Percentiles rank a stretch among this genome's conserved stretches.
phyloP scores from a whole-genome alignment of 2,329 filamentous ascomycete species.

The Fusarium sp. region DNA sequence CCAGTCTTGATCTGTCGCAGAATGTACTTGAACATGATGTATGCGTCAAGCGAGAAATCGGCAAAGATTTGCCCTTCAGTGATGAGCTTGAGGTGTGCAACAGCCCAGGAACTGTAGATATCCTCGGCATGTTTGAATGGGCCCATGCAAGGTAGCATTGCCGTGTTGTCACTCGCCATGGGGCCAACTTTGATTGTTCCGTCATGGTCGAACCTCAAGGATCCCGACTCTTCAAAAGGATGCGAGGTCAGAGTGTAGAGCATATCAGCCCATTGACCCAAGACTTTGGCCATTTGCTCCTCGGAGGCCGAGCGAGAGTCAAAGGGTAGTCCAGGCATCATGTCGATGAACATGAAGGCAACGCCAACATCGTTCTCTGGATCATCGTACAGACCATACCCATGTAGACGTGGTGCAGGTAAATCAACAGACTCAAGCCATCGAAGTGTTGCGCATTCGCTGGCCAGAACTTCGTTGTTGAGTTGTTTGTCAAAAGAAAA shows the following conservation, averaged over 20 bases:
- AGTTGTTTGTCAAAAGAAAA: conserved; percentile 9
- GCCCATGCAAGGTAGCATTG: conserved; percentile 18
- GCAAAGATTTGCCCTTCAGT: conserved; percentile 42
- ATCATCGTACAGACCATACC: conserved; percentile 35
- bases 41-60: conserved; percentile 38
- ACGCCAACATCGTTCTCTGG: conserved; percentile 37
- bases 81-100: conserved; percentile 39
- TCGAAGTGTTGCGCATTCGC: conserved; percentile 23
- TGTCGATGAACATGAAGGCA: conserved; percentile 42
- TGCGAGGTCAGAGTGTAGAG: not conserved
- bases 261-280: not conserved
- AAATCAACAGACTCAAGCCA: conserved; percentile 41
- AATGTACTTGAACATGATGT: conserved; percentile 50
- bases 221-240: conserved; percentile 8
- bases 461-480: conserved; percentile 14
- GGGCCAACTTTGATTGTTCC: conserved; percentile 15
- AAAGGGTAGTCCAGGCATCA: conserved; percentile 38
- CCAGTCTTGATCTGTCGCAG: conserved; percentile 29
- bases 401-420: conserved; percentile 37
- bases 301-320: conserved; percentile 24
- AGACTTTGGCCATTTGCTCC: conserved; percentile 33
- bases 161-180: conserved; percentile 18
- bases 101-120: conserved; percentile 35
- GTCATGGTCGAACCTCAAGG: conserved; percentile 4
- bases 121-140: conserved; percentile 16